Base-by-base conservation (phyloP, 129 eudicot genomes). In the Sambucus nigra region DNA sequence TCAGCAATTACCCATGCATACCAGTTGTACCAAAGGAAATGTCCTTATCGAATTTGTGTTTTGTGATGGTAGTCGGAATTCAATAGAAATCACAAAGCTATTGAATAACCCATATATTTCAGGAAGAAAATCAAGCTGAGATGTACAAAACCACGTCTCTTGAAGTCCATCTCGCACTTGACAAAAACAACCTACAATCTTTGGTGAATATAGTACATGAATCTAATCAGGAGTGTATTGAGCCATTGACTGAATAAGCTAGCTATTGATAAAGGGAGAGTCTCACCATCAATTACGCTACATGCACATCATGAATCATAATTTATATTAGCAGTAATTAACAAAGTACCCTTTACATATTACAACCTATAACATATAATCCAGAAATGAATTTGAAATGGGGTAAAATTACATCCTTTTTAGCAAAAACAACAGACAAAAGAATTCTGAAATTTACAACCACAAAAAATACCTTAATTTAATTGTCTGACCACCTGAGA, bases 381-480 rank as follows among this genome's bases (percentile, higher is more conserved):
- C 3, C 25, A 57, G 32, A 53, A 4, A 27, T 22, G 22, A 13
- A 19, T 17, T 26, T 0, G 26, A 26, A 52, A 20, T 1, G 20
- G 17, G 12, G 40, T 13, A 53, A 31, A 18, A 9, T 33, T n/a
- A n/a, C n/a, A n/a, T n/a, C n/a, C n/a, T n/a, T n/a, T n/a, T n/a
- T n/a, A n/a, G 11, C 21, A 44, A 26, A 46, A 2, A 16, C 29
- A 29, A 13, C 5, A 16, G 3, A 35, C 24, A 38, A n/a, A 6
- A 26, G 29, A 44, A 1, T 25, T 40, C 11, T 26, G 45, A 25
- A 21, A 18, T 14, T 15, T 55, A 45, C 8, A 33, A 22, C n/a
- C n/a, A n/a, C n/a, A 48, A 33, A 24, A 29, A 17, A n/a, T 49
- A 86, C 98, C 98, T 91, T 65, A 91, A 62, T 48, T 17, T 73